A percentile compares a stretch with the other conserved stretches of the same genome.
These are phyloP conservation scores for Asterophora parasitica DNA, from an alignment of 768 basidiomycete species.

Conservation along the genomic window DNA sequence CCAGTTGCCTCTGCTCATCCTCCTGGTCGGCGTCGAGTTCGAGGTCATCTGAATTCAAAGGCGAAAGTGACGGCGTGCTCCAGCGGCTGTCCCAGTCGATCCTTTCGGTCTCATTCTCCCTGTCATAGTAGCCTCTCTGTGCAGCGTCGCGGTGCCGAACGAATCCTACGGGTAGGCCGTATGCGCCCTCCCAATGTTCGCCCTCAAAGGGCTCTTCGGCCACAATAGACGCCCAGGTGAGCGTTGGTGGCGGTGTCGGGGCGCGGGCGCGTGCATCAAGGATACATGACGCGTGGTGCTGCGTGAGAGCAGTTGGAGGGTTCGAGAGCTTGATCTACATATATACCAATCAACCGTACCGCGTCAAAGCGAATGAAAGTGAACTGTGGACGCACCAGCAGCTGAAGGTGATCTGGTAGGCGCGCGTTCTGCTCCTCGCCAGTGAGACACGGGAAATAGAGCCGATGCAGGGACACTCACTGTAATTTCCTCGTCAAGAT, in stretches of 20 bases:
- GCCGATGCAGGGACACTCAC: slow-evolving; percentile 27
- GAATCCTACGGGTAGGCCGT: slow-evolving; percentile 45
- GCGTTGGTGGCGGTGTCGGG: slow-evolving; percentile 28
- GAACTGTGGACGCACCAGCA: slow-evolving; percentile 46
- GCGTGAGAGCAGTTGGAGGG: slow-evolving; percentile 44
- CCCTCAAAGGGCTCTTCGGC: slow-evolving; percentile 82
- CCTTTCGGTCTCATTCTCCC: slow-evolving; percentile 19
- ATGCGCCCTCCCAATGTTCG: slow-evolving; percentile 80
- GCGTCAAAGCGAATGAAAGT: no score
- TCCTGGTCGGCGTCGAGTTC: slow-evolving; percentile 28
- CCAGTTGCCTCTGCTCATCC: slow-evolving; percentile 7
- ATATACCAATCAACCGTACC: neutral
- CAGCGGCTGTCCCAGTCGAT: slow-evolving; percentile 40
- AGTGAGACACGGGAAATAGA: neutral
- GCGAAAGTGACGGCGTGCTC: slow-evolving; percentile 66
- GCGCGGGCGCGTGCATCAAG: slow-evolving; percentile 46
- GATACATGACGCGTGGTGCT: slow-evolving; percentile 49
- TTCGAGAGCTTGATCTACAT: slow-evolving; percentile 52
- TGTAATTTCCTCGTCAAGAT: slow-evolving; percentile 65
- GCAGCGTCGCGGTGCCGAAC: slow-evolving; percentile 28
- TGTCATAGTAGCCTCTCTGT: slow-evolving; percentile 12
- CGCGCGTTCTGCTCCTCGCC: slow-evolving; percentile 40
- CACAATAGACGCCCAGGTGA: slow-evolving; percentile 79
- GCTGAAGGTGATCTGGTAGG: slow-evolving; percentile 68
- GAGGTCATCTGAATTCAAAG: slow-evolving; percentile 53